Evolutionary conservation across 768 basidiomycete species (phyloP), one percentile per base, ranked within the genome.

Genomic region (Dacryopinax spathularia): DNA sequence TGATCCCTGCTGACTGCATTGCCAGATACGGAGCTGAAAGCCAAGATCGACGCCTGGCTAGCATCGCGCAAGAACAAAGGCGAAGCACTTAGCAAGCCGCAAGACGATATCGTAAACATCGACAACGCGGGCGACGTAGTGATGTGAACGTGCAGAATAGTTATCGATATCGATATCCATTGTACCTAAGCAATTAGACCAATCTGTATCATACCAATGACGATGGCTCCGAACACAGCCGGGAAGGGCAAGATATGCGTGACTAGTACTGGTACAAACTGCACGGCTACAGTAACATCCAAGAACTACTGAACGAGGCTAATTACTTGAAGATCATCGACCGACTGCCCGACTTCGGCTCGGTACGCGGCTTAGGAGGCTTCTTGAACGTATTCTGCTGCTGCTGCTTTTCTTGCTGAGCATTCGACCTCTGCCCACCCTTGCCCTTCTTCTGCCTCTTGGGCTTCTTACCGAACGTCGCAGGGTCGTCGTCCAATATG

Each of bases 31-130:
- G 89, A 88, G 67, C 75, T 94, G 63, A 89, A 88, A 71, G 79
- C 78, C 16, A 82, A 80, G 68, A 94, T 95, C 69, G 83, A 88
- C 59, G 79, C 77, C 1, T 94, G 85, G 72, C 73, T 89, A 43
- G 72, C 72, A 16, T 86, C 88, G 67, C 78, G 85, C 64, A 77
- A 80, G 64, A 34, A 35, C 15, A 63, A 63, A 18, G 48, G 48
- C 15, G 25, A 10, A 3, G 48, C 25, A 29, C 20, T 56, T 13
- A 56, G 25, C 48, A 13, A 27, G 48, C 48, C 48, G 10, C 48
- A 56, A 56, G 48, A 56, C 31, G 48, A 56, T 13, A 56, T 56
- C 31, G 48, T 56, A 25, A 18, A 56, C 29, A 22, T 56, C 48
- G 29, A 31, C 48, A 56, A 56, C 29, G 29, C 48, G 25, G 48